phyloP scores from a whole-genome alignment of 202 grass and related monocot species.

The Thinopyrum obtusiflorum region DNA sequence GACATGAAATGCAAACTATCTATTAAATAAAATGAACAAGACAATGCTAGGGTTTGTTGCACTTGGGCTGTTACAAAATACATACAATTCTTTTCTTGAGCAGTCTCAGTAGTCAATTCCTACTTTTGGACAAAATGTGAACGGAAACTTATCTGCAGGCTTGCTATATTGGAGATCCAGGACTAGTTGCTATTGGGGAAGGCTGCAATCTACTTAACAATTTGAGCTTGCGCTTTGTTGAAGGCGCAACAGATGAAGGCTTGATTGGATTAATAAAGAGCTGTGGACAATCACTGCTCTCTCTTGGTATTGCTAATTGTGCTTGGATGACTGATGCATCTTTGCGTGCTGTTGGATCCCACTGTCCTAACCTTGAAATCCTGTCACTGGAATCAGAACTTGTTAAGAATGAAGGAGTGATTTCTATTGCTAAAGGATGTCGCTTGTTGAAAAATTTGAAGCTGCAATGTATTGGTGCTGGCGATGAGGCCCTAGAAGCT shows the following conservation, averaged over 20 bases:
- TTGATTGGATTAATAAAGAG: slow-evolving; percentile 67
- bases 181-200: slow-evolving; percentile 75
- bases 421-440: slow-evolving; percentile 74
- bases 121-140: slow-evolving; percentile 26
- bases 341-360: slow-evolving; percentile 68
- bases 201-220: slow-evolving; percentile 65
- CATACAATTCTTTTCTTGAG: neutral
- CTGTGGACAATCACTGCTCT: slow-evolving; percentile 53
- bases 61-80: too few species aligned
- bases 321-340: slow-evolving; percentile 77
- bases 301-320: slow-evolving; percentile 57
- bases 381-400: slow-evolving; percentile 60
- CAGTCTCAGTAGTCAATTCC: neutral
- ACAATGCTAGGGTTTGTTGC: too few species aligned
- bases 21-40: too few species aligned
- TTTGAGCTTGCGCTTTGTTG: slow-evolving; percentile 62
- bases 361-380: slow-evolving; percentile 58
- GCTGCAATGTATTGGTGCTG: slow-evolving; percentile 63
- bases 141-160: slow-evolving; percentile 45
- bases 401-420: slow-evolving; percentile 59
- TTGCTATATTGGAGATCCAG: slow-evolving; percentile 86
- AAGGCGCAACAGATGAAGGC: slow-evolving; percentile 72
- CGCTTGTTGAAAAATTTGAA: slow-evolving; percentile 70
- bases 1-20: too few species aligned
- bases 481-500: slow-evolving; percentile 70